Evolutionary conservation across 2,329 filamentous ascomycete species (phyloP), one percentile per base, ranked within the genome.

Genomic region (Xylaria multiplex): DNA sequence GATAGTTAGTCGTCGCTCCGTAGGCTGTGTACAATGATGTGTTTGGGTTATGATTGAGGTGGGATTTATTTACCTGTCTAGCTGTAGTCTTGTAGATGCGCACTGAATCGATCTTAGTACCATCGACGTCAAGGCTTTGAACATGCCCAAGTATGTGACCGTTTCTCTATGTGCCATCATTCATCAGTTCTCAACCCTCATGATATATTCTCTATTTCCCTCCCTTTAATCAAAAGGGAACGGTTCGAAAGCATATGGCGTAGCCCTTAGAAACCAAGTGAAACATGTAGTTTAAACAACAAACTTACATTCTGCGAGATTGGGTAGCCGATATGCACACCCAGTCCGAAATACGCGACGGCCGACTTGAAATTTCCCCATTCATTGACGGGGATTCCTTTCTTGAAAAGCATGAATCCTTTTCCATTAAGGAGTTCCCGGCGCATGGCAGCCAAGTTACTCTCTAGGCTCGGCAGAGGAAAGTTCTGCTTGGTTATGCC

Each of bases 21-120:
- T 13, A 30, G 8, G 6, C 11, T 32, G 2, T 43, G n/a, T 11
- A 49, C 32, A 9, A 30, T 14, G 22, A 50, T 16, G n/a, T 6
- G 3, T 13, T 46, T 53, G 6, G n/a, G 19, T 11, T n/a, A 2
- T n/a, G 6, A 30, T 14, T 16, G 16, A 53, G 14, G 35, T 35
- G 24, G 13, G 22, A 54, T 32, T 9, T 49, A 4, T 42, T 69
- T 64, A 90, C 95, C 81, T 96, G 92, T 9, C 88, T 84, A 58
- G 93, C 93, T 69, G 93, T 92, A 2, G 93, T 97, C 69, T 93
- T 87, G 82, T 97, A 97, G 79, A 97, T 97, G 72, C 93, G 90
- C 67, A 97, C 93, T 73, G 90, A 91, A 81, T 96, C 91, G 73
- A 93, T 96, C 80, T 93, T 90, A 4, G 84, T 87, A 30, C 90